phyloP scores from a whole-genome alignment of 305 asterid species.

The Withania somnifera region DNA sequence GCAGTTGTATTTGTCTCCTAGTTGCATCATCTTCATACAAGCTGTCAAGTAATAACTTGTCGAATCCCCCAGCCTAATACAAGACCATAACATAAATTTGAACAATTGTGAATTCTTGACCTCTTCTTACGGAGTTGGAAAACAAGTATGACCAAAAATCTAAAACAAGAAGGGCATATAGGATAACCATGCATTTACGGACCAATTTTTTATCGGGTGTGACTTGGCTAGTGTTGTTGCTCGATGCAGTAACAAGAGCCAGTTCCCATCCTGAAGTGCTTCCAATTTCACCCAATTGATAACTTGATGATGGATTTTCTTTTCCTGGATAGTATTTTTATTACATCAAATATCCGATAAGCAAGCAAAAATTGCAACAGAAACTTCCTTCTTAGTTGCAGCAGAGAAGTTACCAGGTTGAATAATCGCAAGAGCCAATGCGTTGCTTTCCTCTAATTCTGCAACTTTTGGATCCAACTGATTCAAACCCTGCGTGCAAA shows the following conservation, averaged over 20 bases:
- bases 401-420: slow-evolving; percentile 39
- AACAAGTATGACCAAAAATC: background rate
- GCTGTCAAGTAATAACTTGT: slow-evolving; percentile 68
- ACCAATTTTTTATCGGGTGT: slow-evolving; percentile 39
- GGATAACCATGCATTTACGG: background rate
- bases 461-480: slow-evolving; percentile 35
- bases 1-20: slow-evolving; percentile 52
- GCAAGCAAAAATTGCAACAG: background rate
- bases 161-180: background rate
- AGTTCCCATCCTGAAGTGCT: slow-evolving; percentile 73
- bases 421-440: slow-evolving; percentile 71
- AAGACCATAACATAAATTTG: background rate
- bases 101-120: background rate
- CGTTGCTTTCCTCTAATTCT: slow-evolving; percentile 57
- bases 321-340: slow-evolving; percentile 23
- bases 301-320: slow-evolving; percentile 15
- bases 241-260: slow-evolving; percentile 65
- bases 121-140: too few species aligned
- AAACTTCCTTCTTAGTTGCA: background rate
- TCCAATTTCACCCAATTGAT: slow-evolving; percentile 29
- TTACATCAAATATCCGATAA: background rate
- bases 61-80: slow-evolving; percentile 85
- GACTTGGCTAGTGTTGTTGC: slow-evolving; percentile 36
- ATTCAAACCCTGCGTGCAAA: slow-evolving; percentile 28
- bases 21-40: slow-evolving; percentile 69